Base-by-base conservation (phyloP, 2,329 filamentous ascomycete genomes). In the Ophiostoma sp. region DNA sequence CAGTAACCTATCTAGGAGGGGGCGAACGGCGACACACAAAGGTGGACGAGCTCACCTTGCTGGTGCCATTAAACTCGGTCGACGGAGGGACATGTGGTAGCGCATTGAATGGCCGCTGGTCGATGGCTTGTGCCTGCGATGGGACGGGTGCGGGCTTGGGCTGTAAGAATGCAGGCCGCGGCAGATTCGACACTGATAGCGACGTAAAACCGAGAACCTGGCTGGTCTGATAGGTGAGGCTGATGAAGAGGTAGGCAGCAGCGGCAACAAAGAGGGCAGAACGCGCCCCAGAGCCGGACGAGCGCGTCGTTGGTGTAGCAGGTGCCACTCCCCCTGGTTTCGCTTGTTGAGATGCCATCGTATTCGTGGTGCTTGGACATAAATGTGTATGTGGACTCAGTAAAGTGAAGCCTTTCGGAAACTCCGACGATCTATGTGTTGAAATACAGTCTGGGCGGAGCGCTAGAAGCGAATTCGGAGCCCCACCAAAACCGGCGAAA, bases 91-190 rank as follows among this genome's bases (percentile, higher is more conserved):
- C 84, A 2, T 75, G 77, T 0, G 80, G 76, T 42, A 86, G 75
- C 19, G 81, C 82, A 75, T 84, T 85, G 78, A 85, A 84, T n/a
- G 78, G 79, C 75, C 78, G 82, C 76, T 84, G 83, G 75, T 85
- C 80, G 59, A 86, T 82, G 57, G 85, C 74, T 72, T 85, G 83
- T 4, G 83, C 84, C 72, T 81, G 79, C 3, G 79, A 76, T 15
- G 82, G 82, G n/a, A 76, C 2, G 22, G 61, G 12, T 5, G 36
- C 39, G n/a, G 61, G n/a, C 33, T 39, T 22, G n/a, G 36, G 50
- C 19, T 36, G 36, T 33, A 70, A 19, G n/a, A 55, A 39, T 19
- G 66, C 31, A n/a, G 48, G 48, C 45, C 25, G 42, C 11, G 61
- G 61, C 25, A 68, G 48, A 3, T 19, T 22, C 12, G 61, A 66